Base-by-base conservation (phyloP, 345 rosid genomes). In the Murraya paniculata region DNA sequence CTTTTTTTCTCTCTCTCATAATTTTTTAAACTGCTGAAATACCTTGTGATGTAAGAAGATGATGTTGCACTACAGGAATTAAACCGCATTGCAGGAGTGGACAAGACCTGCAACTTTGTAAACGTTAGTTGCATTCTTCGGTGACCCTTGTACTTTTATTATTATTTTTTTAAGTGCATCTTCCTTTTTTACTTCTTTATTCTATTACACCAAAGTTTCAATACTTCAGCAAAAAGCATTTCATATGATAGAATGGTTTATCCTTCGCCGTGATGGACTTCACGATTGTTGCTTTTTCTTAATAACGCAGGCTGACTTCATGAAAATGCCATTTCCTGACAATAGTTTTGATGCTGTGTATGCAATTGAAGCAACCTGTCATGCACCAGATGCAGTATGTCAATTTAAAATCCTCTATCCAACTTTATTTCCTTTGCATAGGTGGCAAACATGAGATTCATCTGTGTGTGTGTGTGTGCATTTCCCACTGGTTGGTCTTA, bases 281-380 rank as follows among this genome's bases (percentile, higher is more conserved):
- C 16, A n/a, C 69, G n/a, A 7, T 25, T 66, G 18, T 67, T 27
- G 28, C 35, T 60, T 8, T 73, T 77, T 81, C 80, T 76, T 81
- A 58, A 65, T 74, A 70, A 50, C 85, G 85, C 91, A 97, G 99
- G 99, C 94, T 62, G 98, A 94, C 87, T 97, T 97, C 87, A 97
- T 97, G 99, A 91, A 97, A 80, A 94, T 94, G 98, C 97, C 98
- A 74, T 89, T 97, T 82, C 91, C 98, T 72, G 99, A 93, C 56
- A 89, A 88, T 81, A 90, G 82, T 78, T 97, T 88, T 64, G 99
- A 97, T 78, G 99, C 98, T 45, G 89, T 91, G 6, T 97, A 93
- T 88, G 99, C 99, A 58, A 94, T 97, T 41, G 98, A 97, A 89
- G 99, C 99, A 77, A 97, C 98, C 33, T 94, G 99, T 88, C 98